Evolutionary conservation across 2,329 filamentous ascomycete species (phyloP).

Genomic region (Bipolaris zeicola): DNA sequence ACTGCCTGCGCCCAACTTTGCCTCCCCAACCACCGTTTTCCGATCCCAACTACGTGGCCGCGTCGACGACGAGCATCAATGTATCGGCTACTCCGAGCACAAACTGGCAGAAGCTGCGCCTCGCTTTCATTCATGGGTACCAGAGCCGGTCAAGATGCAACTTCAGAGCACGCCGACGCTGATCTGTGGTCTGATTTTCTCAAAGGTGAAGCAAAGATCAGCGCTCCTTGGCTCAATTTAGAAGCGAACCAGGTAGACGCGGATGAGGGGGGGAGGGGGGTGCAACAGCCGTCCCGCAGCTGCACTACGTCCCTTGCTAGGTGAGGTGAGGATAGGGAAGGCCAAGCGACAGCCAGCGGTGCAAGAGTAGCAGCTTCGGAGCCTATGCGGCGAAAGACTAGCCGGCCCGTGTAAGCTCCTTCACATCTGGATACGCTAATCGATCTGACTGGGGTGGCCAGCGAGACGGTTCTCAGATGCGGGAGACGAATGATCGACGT

Average conservation of each 20-base stretch:
- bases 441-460: conserved; percentile 4
- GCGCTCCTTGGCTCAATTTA: conserved; percentile 12
- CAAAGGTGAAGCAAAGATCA: conserved; percentile 30
- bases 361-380: conserved; percentile 25
- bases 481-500: conserved; percentile 5
- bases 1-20: conserved; percentile 17
- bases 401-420: conserved; percentile 8
- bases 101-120: background rate
- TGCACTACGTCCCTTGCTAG: conserved; percentile 10
- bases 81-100: conserved; percentile 25
- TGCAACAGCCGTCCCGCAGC: conserved; percentile 14
- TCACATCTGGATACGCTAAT: conserved; percentile 11
- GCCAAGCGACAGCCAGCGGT: conserved; percentile 30
- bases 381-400: conserved; percentile 10
- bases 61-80: conserved; percentile 8
- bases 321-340: conserved; percentile 11
- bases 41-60: background rate
- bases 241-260: conserved; percentile 2
- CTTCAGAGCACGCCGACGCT: conserved; percentile 18
- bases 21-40: conserved; percentile 13
- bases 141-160: conserved; percentile 8
- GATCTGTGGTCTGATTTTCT: conserved; percentile 35
- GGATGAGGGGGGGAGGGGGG: conserved; percentile 2
- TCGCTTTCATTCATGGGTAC: conserved; percentile 1
- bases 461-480: conserved; percentile 3